Evolutionary conservation across 345 rosid genomes (phyloP).

Genomic region (Rhizophora mangle): DNA sequence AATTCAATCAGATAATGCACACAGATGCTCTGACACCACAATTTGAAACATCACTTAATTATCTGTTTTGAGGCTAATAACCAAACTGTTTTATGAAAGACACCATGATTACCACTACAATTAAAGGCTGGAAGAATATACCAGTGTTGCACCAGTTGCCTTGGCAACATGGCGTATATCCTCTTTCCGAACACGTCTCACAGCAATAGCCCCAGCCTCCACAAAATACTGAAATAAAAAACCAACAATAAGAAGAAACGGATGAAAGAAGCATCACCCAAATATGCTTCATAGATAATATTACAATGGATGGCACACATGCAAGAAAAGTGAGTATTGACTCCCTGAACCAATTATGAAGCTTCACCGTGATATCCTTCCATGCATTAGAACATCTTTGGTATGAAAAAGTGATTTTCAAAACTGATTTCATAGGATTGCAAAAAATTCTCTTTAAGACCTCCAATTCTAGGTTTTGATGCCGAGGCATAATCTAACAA

Average conservation of each 20-base stretch:
- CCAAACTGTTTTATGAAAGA: neutral
- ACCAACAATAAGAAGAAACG: neutral
- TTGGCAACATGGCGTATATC: slow-evolving; percentile 98
- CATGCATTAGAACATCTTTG: neutral
- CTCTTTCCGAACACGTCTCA: slow-evolving; percentile 93
- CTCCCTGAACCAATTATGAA: no score
- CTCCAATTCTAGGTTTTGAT: no score
- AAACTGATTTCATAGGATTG: no score
- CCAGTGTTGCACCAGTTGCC: slow-evolving; percentile 98
- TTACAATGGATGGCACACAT: neutral
- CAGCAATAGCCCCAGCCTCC: slow-evolving; percentile 97
- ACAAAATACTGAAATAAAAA: slow-evolving; percentile 73
- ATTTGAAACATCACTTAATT: no score
- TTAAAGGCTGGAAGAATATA: slow-evolving; percentile 18
- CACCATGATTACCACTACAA: slow-evolving; percentile 1
- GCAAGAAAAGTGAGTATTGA: neutral
- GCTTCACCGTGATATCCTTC: neutral
- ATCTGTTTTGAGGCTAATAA: no score
- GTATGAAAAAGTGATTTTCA: no score
- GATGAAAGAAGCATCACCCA: neutral
- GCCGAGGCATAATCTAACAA: no score
- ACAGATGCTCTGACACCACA: no score
- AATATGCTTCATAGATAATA: no score
- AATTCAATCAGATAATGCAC: no score
- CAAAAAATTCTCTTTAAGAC: no score